phyloP scores from a whole-genome alignment of 257 asterid genomes.

The Solanum gandarillasii region DNA sequence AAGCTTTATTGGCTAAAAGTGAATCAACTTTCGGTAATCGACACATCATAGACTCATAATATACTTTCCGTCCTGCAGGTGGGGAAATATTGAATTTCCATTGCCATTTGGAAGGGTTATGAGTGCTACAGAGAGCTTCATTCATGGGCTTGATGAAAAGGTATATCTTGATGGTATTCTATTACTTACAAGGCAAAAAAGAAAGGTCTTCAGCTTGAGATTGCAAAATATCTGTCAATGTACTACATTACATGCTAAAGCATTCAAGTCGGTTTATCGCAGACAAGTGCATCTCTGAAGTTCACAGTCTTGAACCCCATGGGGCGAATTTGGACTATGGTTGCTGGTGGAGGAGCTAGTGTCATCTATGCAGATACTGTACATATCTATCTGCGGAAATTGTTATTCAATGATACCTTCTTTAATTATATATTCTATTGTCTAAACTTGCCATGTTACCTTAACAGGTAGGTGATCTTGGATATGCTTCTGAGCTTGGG shows the following conservation, averaged over 20 bases:
- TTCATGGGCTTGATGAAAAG: conserved; percentile 91
- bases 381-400: conserved; percentile 12
- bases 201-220: not conserved
- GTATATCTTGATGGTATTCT: conserved; percentile 16
- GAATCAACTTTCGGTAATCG: not conserved
- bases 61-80: conserved; percentile 24
- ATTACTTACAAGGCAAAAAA: not conserved
- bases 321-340: conserved; percentile 98
- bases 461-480: conserved; percentile 88
- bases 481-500: conserved; percentile 90
- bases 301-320: conserved; percentile 91
- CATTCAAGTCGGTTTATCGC: conserved; percentile 7
- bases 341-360: conserved; percentile 99
- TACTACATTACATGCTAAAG: not conserved
- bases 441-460: not conserved
- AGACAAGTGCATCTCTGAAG: conserved; percentile 98
- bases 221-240: not conserved
- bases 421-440: not conserved
- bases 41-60: not conserved
- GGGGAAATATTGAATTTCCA: conserved; percentile 88
- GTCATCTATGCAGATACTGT: conserved; percentile 94
- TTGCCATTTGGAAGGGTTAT: conserved; percentile 92
- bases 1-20: not conserved
- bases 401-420: not conserved
- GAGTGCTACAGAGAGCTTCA: conserved; percentile 77